Conservation (phyloP, 1,139 yeast species). For the Protomyces arabidopsidicola region DNA sequence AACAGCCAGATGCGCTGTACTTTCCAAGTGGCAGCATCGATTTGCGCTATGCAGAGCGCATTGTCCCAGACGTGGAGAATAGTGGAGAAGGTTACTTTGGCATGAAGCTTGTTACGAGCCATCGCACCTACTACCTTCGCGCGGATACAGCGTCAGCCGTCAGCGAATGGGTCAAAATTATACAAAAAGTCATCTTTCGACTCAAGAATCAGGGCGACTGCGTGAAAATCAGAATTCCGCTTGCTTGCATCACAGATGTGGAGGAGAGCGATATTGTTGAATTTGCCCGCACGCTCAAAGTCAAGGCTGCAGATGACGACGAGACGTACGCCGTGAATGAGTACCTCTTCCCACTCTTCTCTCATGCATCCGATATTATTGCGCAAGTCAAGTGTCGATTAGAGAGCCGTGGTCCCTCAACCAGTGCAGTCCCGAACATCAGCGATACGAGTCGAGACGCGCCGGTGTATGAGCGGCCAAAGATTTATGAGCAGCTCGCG, state of each 20-base stretch:
- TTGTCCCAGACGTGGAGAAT: conserved; percentile 4
- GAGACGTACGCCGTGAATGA: conserved; percentile 58
- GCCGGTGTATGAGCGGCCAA: background rate
- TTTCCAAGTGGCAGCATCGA: conserved; percentile 78
- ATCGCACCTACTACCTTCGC: conserved; percentile 58
- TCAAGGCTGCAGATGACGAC: conserved; percentile 50
- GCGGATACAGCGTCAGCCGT: conserved; percentile 74
- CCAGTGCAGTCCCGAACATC: background rate
- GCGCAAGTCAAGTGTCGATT: conserved; percentile 14
- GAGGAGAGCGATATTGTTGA: conserved; percentile 53
- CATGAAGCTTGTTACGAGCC: conserved; percentile 47
- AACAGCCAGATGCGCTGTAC: conserved; percentile 69
- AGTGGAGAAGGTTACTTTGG: conserved; percentile 5
- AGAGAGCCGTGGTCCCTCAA: background rate
- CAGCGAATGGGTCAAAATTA: conserved; percentile 68
- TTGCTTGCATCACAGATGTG: conserved; percentile 59
- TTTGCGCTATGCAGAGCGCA: conserved; percentile 52
- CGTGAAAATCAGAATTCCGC: conserved; percentile 72
- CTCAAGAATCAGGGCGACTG: conserved; percentile 65
- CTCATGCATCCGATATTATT: conserved; percentile 33
- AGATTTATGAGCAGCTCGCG: background rate
- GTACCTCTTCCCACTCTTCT: conserved; percentile 64
- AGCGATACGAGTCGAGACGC: conserved; percentile 10
- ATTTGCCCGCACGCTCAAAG: conserved; percentile 47
- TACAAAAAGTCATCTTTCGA: conserved; percentile 73